These are phyloP conservation scores for Arthrobotrys megalospora DNA, from an alignment of 2,329 filamentous ascomycete species.

Conservation along the genomic window DNA sequence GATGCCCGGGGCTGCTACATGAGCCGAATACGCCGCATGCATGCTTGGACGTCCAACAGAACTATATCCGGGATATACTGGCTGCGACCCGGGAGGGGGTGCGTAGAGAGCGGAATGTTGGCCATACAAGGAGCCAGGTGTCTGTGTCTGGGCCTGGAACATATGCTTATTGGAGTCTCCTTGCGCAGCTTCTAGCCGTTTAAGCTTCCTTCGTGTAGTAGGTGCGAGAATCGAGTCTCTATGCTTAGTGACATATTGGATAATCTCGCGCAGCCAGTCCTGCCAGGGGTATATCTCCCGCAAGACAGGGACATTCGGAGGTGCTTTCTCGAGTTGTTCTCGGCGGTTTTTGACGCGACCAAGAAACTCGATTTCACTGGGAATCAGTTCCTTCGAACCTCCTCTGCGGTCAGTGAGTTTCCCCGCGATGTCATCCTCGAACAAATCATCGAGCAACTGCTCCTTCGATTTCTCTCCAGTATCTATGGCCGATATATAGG, in stretches of 20 bases:
- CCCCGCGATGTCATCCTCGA: constrained; percentile 73
- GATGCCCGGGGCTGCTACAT: constrained; percentile 49
- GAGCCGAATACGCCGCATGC: constrained; percentile 38
- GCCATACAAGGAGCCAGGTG: constrained; percentile 36
- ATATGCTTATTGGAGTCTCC: constrained; percentile 56
- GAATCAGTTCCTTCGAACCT: constrained; percentile 72
- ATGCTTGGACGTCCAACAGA: constrained; percentile 42
- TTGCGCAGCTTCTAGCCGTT: constrained; percentile 51
- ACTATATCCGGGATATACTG: constrained; percentile 49
- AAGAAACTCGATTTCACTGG: constrained; percentile 75
- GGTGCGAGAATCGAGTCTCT: constrained; percentile 71
- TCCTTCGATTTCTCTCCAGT: constrained; percentile 73
- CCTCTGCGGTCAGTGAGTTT: constrained; percentile 72
- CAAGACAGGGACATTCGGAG: constrained; percentile 70
- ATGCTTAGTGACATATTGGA: constrained; percentile 74
- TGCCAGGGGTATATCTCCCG: constrained; percentile 76
- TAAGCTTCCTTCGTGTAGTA: constrained; percentile 49
- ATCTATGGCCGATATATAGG: constrained; percentile 76
- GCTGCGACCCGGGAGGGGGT: constrained; percentile 35
- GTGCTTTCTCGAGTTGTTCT: constrained; percentile 73
- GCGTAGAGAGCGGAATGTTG: constrained; percentile 43
- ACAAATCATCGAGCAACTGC: constrained; percentile 74
- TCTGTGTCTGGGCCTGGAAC: constrained; percentile 52
- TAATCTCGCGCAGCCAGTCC: constrained; percentile 75
- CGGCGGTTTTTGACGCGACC: constrained; percentile 72